Base-by-base conservation (phyloP, 2,329 filamentous ascomycete species). In the Leptographium radiaticola region DNA sequence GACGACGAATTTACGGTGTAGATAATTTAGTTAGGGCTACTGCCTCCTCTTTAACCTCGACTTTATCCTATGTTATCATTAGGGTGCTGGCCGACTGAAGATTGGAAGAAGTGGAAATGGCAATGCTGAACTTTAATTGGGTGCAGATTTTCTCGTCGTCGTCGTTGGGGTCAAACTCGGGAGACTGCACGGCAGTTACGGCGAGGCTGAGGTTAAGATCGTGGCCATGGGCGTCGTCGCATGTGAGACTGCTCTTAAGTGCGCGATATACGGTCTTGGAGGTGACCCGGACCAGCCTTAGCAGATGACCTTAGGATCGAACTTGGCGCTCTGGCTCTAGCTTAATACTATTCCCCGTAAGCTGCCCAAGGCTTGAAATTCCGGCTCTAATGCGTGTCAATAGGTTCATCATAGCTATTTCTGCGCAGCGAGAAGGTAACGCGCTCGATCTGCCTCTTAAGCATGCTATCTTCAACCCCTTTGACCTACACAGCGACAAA, bases 221-320 rank as follows among this genome's bases (percentile, higher is more conserved):
- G 16, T 39, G 38, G 38, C 16, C 38, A 12, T 63, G 60, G 6
- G 47, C 44, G 31, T 59, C 61, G 10, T 25, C 38, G 46, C 62
- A 64, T 20, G 44, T 51, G 2, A 63, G 47, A 39, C 61, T 62
- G 4, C 54, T 49, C 31, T 46, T 56, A 4, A 64, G 43, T 25
- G 63, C 62, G 1, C 59, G 59, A 36, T 62, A 63, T 0, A 65
- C 53, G 39, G 60, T 62, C 38, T 48, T 52, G 0, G 62, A 60
- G 0, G 65, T 30, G 5, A 58, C 56, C 2, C 59, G 58, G 6
- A 63, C 42, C 1, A 64, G 18, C 11, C 36, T 57, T 25, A 60
- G 54, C 0, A 64, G 52, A 6, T 55, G 60, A 4, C 55, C 59
- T 46, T 61, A 58, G 0, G 59, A 62, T 15, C 53, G 49, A 4